Evolutionary conservation across 164 flowering plant genomes (phyloP), one percentile per base, ranked within the genome.

Genomic region (Buxus sempervirens): DNA sequence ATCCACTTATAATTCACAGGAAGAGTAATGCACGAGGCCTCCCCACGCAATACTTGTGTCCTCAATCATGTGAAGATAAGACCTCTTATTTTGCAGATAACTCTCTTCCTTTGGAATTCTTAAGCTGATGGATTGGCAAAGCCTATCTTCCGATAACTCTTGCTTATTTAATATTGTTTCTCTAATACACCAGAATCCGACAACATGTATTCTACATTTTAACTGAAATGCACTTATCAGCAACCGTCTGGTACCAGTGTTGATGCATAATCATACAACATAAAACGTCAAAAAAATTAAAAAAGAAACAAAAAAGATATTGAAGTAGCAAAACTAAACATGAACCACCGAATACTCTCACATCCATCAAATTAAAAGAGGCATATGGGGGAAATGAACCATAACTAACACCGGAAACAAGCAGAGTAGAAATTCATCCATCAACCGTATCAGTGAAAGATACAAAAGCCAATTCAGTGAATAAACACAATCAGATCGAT

Each of bases 401-500:
- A 23, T 15, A 15, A 63, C 12, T 20, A 26, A 63, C 25, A 25
- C 21, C 27, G 19, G 66, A 26, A 51, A 26, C 28, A n/a, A 10
- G 32, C 5, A 27, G 18, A 53, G 13, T 25, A 51, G 24, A 21
- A 64, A 64, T 64, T 51, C 45, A 64, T 23, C 70, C 48, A 59
- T 26, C 63, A n/a, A 58, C 24, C 18, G 2, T 19, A 67, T 24
- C 24, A 59, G 41, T 41, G 45, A n/a, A 6, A 19, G 20, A 59
- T 25, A 48, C 26, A 25, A 57, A 26, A 58, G 5, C 27, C 66
- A 80, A 69, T 28, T 64, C 26, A 65, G 24, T 38, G 65, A 58
- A 49, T 48, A 60, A 41, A 42, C 61, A 61, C 55, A 68, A 60
- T 23, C 76, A 70, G 76, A 81, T 78, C 75, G 70, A 62, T 51